Conservation (phyloP, 805 yeast genomes). For the Candida suzukii region DNA sequence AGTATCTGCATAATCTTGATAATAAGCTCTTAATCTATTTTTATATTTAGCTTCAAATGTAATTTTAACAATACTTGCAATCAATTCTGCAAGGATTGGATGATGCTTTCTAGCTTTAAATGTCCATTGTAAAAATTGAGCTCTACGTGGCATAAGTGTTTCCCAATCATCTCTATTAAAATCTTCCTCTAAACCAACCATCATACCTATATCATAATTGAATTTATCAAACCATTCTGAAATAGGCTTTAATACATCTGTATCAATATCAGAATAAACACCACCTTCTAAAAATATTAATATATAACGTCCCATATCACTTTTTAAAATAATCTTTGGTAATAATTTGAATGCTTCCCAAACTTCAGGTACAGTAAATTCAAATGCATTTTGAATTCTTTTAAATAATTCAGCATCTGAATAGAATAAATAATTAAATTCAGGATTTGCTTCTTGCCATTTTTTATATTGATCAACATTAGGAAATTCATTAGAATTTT, state of each 20-base stretch:
- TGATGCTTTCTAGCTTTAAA: slow-evolving; percentile 81
- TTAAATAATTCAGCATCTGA: slow-evolving; percentile 48
- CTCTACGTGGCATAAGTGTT: slow-evolving; percentile 77
- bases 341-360: slow-evolving; percentile 60
- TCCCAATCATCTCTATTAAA: slow-evolving; percentile 88
- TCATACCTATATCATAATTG: slow-evolving; percentile 50
- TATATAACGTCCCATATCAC: slow-evolving; percentile 84
- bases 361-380: slow-evolving; percentile 63
- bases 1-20: slow-evolving; percentile 17
- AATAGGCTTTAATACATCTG: slow-evolving; percentile 59
- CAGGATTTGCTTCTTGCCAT: slow-evolving; percentile 58
- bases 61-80: slow-evolving; percentile 65
- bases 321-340: slow-evolving; percentile 75
- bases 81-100: slow-evolving; percentile 71
- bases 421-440: slow-evolving; percentile 59
- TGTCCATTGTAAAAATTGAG: slow-evolving; percentile 94
- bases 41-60: slow-evolving; percentile 47
- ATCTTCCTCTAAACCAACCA: slow-evolving; percentile 87
- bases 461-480: slow-evolving; percentile 36
- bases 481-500: slow-evolving; percentile 39
- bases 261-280: slow-evolving; percentile 81
- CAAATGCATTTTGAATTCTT: slow-evolving; percentile 42
- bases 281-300: slow-evolving; percentile 84
- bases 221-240: slow-evolving; percentile 48
- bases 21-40: slow-evolving; percentile 30